Base-by-base conservation (phyloP, 179 eudicot genomes). In the Amaranthus tricolor region DNA sequence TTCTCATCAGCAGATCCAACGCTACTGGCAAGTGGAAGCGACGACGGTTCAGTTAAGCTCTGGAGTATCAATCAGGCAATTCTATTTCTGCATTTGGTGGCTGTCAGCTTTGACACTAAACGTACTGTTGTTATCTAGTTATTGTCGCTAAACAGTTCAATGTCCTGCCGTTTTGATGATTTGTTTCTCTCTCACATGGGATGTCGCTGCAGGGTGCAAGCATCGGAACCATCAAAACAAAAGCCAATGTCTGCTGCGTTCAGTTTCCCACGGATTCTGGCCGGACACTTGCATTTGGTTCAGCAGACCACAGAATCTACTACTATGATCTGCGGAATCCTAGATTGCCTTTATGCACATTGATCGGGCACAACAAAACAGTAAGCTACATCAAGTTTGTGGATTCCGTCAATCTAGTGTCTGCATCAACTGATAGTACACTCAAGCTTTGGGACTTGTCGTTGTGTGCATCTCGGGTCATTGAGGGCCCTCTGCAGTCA, bases 11-110 rank as follows among this genome's bases (percentile, higher is more conserved):
- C 92, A 52, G 96, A 95, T 79, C 99, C 99, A 60, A 95, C 97
- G 24, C 69, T 90, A 87, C 81, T 95, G 83, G 98, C 98, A 65
- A 95, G 99, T 76, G 98, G 99, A 72, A 91, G 98, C 68, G 98
- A 95, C 65, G 98, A 93, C 66, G 96, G 99, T 76, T 91, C 94
- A 47, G 94, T 95, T 50, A 95, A 95, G 90, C 99, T 95, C 76
- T 95, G 99, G 99, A 93, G 90, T 87, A 91, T 91, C 90, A 95
- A 95, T 95, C 97, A 95, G 98, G 99, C 96, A 93, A 93, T 89
- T 90, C 79, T 90, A 88, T 77, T 90, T 86, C 89, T 85, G 92
- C 94, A 84, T 88, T 93, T 91, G 93, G 91, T 86, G 90, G 88
- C 82, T 91, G 89, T 94, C 94, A 90, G 88, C 92, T 90, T 89